Conservation (phyloP, 805 yeast species). For the Nakazawaea ishiwadae region DNA sequence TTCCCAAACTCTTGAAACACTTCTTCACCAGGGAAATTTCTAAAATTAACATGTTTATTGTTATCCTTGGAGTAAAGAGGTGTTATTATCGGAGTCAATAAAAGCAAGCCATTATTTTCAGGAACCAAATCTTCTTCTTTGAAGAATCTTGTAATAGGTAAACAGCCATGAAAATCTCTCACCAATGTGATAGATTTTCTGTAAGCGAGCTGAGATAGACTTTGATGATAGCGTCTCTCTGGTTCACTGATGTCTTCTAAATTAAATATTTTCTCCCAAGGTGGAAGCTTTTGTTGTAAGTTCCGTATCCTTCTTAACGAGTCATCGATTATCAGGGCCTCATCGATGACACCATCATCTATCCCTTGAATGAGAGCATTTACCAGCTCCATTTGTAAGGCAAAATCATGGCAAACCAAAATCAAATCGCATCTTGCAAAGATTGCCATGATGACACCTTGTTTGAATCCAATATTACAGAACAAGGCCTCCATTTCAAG, state of each 20-base stretch:
- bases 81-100: constrained; percentile 30
- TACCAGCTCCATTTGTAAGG: constrained; percentile 52
- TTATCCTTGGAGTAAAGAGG: constrained; percentile 22
- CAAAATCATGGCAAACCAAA: constrained; percentile 53
- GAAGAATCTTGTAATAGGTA: constrained; percentile 43
- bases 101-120: constrained; percentile 21
- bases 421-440: constrained; percentile 63
- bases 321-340: constrained; percentile 35
- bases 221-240: constrained; percentile 37
- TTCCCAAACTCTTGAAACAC: constrained; percentile 50
- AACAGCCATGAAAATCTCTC: constrained; percentile 44
- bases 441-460: constrained; percentile 58
- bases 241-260: constrained; percentile 24
- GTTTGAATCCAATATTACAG: constrained; percentile 62
- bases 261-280: constrained; percentile 40
- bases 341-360: constrained; percentile 27
- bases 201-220: constrained; percentile 41
- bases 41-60: not conserved
- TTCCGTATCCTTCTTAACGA: constrained; percentile 38
- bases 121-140: constrained; percentile 17
- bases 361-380: constrained; percentile 29
- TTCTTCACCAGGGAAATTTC: constrained; percentile 37
- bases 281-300: constrained; percentile 35
- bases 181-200: constrained; percentile 47
- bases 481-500: constrained; percentile 59